phyloP scores from a whole-genome alignment of 331 rosid genomes.

The Phaseolus coccineus region DNA sequence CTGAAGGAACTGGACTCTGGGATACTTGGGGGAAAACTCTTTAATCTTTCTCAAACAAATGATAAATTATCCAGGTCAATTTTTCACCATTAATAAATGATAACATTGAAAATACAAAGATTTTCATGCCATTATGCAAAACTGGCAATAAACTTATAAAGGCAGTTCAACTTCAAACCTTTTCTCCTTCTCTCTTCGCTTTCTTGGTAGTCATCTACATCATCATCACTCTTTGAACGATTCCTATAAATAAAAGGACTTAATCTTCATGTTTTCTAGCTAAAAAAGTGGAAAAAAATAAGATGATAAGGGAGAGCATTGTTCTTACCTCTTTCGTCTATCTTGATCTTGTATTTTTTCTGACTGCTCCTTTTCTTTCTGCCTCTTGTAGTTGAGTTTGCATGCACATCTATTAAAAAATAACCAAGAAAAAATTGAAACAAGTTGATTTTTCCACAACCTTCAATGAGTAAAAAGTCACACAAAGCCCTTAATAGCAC shows the following conservation, averaged over 20 bases:
- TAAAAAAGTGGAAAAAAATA: constrained; percentile 1
- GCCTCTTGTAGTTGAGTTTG: constrained; percentile 86
- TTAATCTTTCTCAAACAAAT: background rate
- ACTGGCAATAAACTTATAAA: constrained; percentile 15
- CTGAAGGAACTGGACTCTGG: background rate
- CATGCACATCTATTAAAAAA: constrained; percentile 66
- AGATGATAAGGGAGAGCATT: background rate
- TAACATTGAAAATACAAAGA: constrained; percentile 27
- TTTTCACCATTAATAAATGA: constrained; percentile 32
- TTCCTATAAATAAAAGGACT: constrained; percentile 56
- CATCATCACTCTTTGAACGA: constrained; percentile 73
- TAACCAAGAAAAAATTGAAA: constrained; percentile 17
- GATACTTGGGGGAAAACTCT: background rate
- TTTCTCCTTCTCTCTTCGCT: constrained; percentile 61
- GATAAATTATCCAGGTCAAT: background rate
- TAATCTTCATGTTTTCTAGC: constrained; percentile 33
- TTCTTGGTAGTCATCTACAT: constrained; percentile 58
- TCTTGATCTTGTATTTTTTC: constrained; percentile 63
- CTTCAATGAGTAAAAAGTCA: background rate
- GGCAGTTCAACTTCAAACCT: constrained; percentile 57
- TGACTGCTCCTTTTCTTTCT: constrained; percentile 76
- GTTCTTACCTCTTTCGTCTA: constrained; percentile 75
- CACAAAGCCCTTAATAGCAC: background rate
- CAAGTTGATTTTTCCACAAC: constrained; percentile 31
- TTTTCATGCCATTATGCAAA: constrained; percentile 18